Percentiles rank a stretch among this genome's conserved stretches.
Evolutionary conservation across 2,329 filamentous ascomycete genomes (phyloP).

Genomic region (Cercospora canescens): DNA sequence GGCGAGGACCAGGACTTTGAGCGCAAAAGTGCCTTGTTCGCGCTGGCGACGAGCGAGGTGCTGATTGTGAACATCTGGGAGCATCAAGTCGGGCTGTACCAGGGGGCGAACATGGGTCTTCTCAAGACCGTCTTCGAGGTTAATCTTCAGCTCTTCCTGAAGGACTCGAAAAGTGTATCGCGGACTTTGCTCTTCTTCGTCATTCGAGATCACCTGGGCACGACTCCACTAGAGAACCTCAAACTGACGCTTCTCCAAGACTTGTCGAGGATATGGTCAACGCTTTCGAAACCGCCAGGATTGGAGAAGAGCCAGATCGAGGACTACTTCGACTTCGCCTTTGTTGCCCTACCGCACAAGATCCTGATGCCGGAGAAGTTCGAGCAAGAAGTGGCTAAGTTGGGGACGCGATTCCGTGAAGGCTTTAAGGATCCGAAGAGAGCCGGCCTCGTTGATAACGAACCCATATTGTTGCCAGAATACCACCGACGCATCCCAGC

Average conservation of each 20-base stretch:
- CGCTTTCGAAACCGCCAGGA: constrained; percentile 86
- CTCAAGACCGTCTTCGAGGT: constrained; percentile 99
- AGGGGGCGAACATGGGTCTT: constrained; percentile 97
- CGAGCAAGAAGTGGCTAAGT: constrained; percentile 71
- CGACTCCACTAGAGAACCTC: constrained; percentile 85
- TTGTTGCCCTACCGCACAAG: constrained; percentile 94
- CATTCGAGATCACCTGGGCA: constrained; percentile 93
- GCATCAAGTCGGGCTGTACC: constrained; percentile 95
- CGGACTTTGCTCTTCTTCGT: constrained; percentile 97
- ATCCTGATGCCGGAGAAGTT: constrained; percentile 94
- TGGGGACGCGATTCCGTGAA: constrained; percentile 78
- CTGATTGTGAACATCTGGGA: constrained; percentile 99
- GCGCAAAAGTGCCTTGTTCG: constrained; percentile 95
- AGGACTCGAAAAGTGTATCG: constrained; percentile 88
- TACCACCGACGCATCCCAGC: constrained; percentile 96
- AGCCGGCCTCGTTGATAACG: constrained; percentile 65
- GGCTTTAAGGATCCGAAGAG: constrained; percentile 72
- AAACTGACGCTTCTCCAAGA: constrained; percentile 89
- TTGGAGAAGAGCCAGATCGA: constrained; percentile 87
- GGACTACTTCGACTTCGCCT: constrained; percentile 98
- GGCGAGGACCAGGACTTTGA: constrained; percentile 99
- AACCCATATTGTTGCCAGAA: constrained; percentile 84
- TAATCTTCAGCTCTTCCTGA: constrained; percentile 93
- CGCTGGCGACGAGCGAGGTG: constrained; percentile 94
- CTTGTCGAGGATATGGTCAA: constrained; percentile 86